Evolutionary conservation across 2,329 filamentous ascomycete species (phyloP), one percentile per base, ranked within the genome.

Genomic region (Chalaropsis ovoidea): DNA sequence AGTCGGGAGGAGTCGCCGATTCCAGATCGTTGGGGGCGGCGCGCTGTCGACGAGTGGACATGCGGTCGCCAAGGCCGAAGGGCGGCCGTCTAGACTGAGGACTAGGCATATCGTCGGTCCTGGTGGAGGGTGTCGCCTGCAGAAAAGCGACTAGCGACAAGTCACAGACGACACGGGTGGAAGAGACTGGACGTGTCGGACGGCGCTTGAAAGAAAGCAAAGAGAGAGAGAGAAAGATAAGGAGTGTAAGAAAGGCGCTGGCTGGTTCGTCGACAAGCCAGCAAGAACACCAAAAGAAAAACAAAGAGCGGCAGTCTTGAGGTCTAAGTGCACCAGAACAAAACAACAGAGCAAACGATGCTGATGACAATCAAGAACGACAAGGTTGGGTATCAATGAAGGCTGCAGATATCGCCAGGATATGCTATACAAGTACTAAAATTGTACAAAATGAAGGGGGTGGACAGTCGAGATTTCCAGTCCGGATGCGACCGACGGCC

Each of bases 141-240:
- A 54, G 27, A 63, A 56, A 49, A 66, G 54, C 24, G 49, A 60
- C 62, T 63, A 52, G 47, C 61, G 65, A 19, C 65, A 61, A 41
- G 60, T 52, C n/a, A 62, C 43, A 45, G 62, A 62, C 17, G 60
- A 62, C 60, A n/a, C 24, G 24, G 60, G 15, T 17, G 39, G 22
- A 13, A 39, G 64, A 39, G 35, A 56, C n/a, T 24, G 19, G 27
- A 52, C 47, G 24, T 13, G 3, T 24, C 47, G 8, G 10, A 15
- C 19, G 15, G 8, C 19, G 15, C 47, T 13, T 27, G 24, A 24
- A 52, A 15, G 10, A 27, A 52, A 52, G n/a, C 0, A 52, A 27
- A 52, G 22, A 63, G 1, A 31, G 42, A 8, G 24, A 17, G 17
- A 62, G 27, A 27, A 45, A 11, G 10, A 24, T n/a, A n/a, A n/a